A percentile compares a stretch with the other conserved stretches of the same genome.
phyloP scores from a whole-genome alignment of 345 rosid species.

The Durio zibethinus region DNA sequence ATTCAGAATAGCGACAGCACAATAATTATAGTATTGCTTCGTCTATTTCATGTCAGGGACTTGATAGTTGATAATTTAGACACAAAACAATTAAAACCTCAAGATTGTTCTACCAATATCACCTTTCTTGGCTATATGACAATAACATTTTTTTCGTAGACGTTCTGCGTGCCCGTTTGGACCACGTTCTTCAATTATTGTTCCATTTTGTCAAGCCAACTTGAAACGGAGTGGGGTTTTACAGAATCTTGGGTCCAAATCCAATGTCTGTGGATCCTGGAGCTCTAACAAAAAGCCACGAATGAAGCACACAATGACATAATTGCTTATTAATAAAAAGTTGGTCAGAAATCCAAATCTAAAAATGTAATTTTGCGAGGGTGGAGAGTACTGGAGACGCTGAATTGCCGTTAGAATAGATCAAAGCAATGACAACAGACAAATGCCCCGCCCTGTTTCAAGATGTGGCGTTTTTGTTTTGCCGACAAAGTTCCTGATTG shows the following conservation, averaged over 20 bases:
- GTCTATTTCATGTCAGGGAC: neutral
- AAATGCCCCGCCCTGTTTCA: neutral
- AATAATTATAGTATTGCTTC: neutral
- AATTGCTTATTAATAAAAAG: neutral
- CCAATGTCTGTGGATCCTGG: neutral
- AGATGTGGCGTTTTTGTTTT: neutral
- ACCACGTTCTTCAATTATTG: neutral
- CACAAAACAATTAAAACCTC: neutral
- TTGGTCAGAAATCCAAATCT: neutral
- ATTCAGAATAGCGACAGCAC: neutral
- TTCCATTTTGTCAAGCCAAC: neutral
- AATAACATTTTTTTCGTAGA: neutral
- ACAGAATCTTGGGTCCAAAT: neutral
- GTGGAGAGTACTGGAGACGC: no score
- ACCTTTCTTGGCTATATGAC: no score
- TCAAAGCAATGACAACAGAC: neutral
- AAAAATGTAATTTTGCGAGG: neutral
- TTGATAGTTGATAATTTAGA: no score
- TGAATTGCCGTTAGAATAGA: neutral
- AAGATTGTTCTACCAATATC: neutral
- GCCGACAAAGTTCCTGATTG: neutral
- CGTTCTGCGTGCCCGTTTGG: neutral
- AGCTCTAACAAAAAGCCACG: neutral
- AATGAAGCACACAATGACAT: neutral
- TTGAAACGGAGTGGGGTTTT: neutral